Conservation (phyloP, 164 flowering plant species). For the Sextonia rubra region DNA sequence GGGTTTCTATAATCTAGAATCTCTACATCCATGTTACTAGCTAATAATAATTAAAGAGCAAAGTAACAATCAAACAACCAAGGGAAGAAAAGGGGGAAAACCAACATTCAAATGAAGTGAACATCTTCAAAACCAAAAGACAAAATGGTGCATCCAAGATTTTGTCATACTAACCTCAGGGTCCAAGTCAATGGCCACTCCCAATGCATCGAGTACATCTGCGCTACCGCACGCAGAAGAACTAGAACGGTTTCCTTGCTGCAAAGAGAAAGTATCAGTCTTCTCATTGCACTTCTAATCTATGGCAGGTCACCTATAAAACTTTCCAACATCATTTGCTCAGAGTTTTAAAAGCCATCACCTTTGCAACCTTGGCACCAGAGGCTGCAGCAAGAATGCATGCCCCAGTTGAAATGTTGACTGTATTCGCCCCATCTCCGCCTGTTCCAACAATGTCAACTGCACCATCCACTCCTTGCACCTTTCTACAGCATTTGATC, state of each 20-base stretch:
- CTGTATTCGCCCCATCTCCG: conserved; percentile 96
- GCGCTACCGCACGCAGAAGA: conserved; percentile 99
- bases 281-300: background rate
- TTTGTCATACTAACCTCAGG: conserved; percentile 62
- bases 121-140: too few species aligned
- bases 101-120: too few species aligned
- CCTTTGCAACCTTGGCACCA: conserved; percentile 98
- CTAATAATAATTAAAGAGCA: too few species aligned
- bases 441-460: conserved; percentile 98
- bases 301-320: background rate
- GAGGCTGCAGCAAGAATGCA: conserved; percentile 91
- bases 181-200: conserved; percentile 66
- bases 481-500: conserved; percentile 58
- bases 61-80: too few species aligned
- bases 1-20: too few species aligned
- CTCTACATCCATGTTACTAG: too few species aligned
- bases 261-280: conserved; percentile 14
- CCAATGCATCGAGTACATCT: conserved; percentile 82
- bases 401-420: conserved; percentile 91
- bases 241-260: conserved; percentile 96
- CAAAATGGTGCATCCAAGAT: background rate
- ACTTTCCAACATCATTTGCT: background rate
- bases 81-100: too few species aligned
- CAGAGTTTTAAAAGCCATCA: conserved; percentile 11
- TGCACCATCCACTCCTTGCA: conserved; percentile 67